Evolutionary conservation across 345 rosid genomes (phyloP).

Genomic region (Sonneratia caseolaris): DNA sequence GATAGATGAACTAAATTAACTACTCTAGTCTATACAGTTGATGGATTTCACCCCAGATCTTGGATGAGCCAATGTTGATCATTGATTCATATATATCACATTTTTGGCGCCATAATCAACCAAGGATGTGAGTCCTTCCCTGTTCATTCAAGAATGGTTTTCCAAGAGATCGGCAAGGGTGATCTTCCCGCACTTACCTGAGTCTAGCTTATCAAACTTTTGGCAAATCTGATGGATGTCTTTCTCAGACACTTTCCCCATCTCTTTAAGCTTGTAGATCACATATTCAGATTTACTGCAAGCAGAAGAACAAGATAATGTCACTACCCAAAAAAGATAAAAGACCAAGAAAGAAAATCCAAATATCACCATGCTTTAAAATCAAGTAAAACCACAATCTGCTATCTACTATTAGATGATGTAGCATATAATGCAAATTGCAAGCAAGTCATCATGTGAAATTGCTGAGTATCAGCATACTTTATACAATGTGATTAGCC

Average conservation of each 20-base stretch:
- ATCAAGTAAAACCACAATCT: not conserved
- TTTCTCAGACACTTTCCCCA: conserved; percentile 30
- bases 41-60: not conserved
- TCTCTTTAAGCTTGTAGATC: conserved; percentile 23
- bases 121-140: not conserved
- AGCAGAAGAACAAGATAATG: not conserved
- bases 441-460: not conserved
- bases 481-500: not conserved
- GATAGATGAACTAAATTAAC: not conserved
- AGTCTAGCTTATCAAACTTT: conserved; percentile 26
- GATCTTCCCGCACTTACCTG: conserved; percentile 28
- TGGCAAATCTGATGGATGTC: conserved; percentile 23
- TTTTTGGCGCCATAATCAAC: not conserved
- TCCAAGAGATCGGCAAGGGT: conserved; percentile 29
- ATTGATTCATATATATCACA: not conserved
- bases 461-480: not conserved
- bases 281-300: conserved; percentile 40
- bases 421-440: not conserved
- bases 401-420: not conserved
- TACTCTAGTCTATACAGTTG: not conserved
- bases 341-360: not conserved
- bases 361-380: not conserved
- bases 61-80: not conserved
- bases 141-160: not conserved
- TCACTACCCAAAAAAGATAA: not conserved